These are phyloP conservation scores for Cyclospora cayetanensis DNA, from an alignment of 169 alveolate genomes.

Conservation along the genomic window DNA sequence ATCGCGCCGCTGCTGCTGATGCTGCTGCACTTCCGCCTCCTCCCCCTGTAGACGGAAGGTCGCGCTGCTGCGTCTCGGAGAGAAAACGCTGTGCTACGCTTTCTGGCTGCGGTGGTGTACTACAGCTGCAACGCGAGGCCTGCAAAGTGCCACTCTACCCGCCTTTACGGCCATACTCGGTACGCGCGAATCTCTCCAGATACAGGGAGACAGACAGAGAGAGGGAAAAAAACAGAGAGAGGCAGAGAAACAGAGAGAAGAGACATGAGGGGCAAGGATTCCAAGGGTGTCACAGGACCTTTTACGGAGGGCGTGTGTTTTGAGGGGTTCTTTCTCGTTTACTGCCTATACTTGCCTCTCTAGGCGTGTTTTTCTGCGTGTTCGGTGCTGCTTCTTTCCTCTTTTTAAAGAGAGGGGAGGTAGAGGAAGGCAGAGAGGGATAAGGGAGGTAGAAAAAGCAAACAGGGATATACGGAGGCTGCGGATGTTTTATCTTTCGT, in stretches of 20 bases:
- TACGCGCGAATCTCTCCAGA: too few species aligned
- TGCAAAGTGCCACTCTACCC: slow-evolving; percentile 53
- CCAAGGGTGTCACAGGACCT: too few species aligned
- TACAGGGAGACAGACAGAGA: too few species aligned
- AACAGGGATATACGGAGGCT: neutral
- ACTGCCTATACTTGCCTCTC: neutral
- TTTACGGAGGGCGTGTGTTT: too few species aligned
- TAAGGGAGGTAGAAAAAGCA: neutral
- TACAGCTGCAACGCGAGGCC: slow-evolving; percentile 24
- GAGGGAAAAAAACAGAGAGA: too few species aligned
- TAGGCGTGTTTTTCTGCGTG: neutral
- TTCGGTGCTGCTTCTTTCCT: neutral
- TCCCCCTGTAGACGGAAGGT: neutral
- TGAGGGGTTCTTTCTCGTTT: neutral
- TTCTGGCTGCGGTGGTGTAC: slow-evolving; percentile 27
- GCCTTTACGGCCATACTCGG: slow-evolving; percentile 40
- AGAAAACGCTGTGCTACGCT: neutral
- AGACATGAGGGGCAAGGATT: too few species aligned
- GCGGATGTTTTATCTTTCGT: neutral
- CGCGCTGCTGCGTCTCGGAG: neutral
- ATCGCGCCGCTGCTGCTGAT: slow-evolving; percentile 30
- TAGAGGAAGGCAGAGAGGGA: too few species aligned
- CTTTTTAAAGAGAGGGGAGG: neutral
- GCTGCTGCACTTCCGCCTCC: neutral
- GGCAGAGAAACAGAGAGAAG: too few species aligned